Conservation (phyloP, 2,329 filamentous ascomycete species). For the Aspergillus sp. region DNA sequence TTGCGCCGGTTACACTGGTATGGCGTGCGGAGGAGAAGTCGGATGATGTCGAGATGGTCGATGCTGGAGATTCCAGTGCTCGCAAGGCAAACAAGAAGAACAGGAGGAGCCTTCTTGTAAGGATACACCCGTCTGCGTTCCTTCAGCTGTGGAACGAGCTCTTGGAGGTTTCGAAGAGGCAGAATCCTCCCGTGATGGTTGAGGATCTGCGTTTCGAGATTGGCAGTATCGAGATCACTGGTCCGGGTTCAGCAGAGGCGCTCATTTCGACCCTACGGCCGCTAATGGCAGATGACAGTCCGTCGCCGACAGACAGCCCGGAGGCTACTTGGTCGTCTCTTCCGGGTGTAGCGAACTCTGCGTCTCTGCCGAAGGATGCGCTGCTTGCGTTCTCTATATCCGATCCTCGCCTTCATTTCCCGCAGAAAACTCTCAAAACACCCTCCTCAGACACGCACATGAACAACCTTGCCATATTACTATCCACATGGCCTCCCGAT, state of each 20-base stretch:
- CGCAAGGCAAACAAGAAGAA: conserved; percentile 20
- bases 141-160: conserved; percentile 55
- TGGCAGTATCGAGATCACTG: conserved; percentile 60
- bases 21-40: conserved; percentile 52
- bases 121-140: conserved; percentile 72
- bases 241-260: conserved; percentile 70
- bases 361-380: conserved; percentile 59
- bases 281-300: conserved; percentile 12
- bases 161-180: conserved; percentile 49
- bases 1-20: conserved; percentile 64
- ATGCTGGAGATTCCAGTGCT: conserved; percentile 12
- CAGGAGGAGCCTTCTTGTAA: conserved; percentile 54
- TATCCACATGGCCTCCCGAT: conserved; percentile 62
- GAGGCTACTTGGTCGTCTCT: conserved; percentile 35
- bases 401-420: conserved; percentile 74
- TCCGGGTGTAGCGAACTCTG: conserved; percentile 53
- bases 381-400: conserved; percentile 62
- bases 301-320: conserved; percentile 19
- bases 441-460: conserved; percentile 27
- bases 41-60: conserved; percentile 30
- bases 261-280: conserved; percentile 60
- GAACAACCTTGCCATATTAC: conserved; percentile 46
- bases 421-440: conserved; percentile 50
- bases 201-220: conserved; percentile 64
- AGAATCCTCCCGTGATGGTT: conserved; percentile 51